Base-by-base conservation (phyloP, 345 rosid genomes). In the Populus deltoides region DNA sequence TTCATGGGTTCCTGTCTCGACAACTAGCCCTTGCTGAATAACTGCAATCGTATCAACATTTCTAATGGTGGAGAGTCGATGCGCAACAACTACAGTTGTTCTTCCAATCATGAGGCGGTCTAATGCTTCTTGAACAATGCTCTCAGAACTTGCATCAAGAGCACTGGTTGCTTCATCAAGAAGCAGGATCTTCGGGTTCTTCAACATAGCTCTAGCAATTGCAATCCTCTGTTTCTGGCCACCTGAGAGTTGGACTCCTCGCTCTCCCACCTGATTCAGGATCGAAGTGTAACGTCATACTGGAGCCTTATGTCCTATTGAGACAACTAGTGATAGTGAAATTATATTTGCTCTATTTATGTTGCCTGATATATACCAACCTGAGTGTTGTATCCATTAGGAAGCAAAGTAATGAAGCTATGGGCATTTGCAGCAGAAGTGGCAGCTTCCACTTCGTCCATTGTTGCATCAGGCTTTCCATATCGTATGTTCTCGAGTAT, bases 151-250 rank as follows among this genome's bases (percentile, higher is more conserved):
- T 31, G 98, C 97, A 82, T 96, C 99, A 31, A 96, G 99, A 5
- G 99, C 99, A 31, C 99, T 96, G 16, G 99, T 96, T 75, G 99
- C 99, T 87, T 96, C 99, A 80, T 96, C 99, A 5, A 96, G 92
- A 65, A 96, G 97, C 47, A 96, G 91, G 86, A 96, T 90, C 88
- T 90, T 96, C 0, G 99, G 99, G 71, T 96, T 85, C 86, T 96
- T 96, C 81, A 96, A 74, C 98, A 96, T 94, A 2, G 99, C 99
- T 78, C 99, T 89, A n/a, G 98, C 97, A 39, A 96, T 96, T 39
- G 99, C 99, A 1, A 96, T 96, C 81, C 99, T 90, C 86, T 96
- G 99, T 77, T 94, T 96, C 82, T 96, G 98, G 51, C 99, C 99
- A 80, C 99, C 99, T 8, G 99, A 96, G 38, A 96, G 92, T 80